These are phyloP conservation scores for Yamadazyma dendronema DNA, from an alignment of 1,139 yeast genomes.

Conservation along the genomic window DNA sequence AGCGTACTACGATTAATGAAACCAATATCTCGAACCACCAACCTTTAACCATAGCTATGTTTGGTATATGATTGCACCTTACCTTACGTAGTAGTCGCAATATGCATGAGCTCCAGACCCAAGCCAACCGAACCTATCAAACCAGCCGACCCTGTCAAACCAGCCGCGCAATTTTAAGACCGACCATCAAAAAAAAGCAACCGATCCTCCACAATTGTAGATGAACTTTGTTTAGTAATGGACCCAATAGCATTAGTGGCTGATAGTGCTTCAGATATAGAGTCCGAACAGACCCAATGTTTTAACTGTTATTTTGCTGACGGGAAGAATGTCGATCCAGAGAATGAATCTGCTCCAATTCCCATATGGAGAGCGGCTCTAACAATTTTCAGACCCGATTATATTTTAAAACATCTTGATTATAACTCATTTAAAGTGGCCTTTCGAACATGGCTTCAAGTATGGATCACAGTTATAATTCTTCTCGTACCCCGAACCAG, in stretches of 20 bases:
- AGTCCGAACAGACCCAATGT: neutral
- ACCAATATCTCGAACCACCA: no score
- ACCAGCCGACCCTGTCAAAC: no score
- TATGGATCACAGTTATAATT: slow-evolving; percentile 27
- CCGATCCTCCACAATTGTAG: neutral
- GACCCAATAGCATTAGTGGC: slow-evolving; percentile 6
- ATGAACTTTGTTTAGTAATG: neutral
- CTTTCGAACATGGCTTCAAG: slow-evolving; percentile 28
- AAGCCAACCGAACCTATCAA: neutral
- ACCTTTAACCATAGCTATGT: no score
- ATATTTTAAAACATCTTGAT: slow-evolving; percentile 26
- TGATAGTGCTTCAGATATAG: neutral
- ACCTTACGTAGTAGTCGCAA: no score
- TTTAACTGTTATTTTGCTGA: neutral
- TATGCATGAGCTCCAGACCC: no score
- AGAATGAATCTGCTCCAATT: neutral
- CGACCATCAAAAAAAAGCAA: neutral
- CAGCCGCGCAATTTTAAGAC: neutral
- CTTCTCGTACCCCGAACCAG: slow-evolving; percentile 24
- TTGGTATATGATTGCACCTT: no score
- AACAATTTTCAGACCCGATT: slow-evolving; percentile 21
- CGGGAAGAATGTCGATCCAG: neutral
- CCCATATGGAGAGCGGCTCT: slow-evolving; percentile 1
- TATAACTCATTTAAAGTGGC: slow-evolving; percentile 25
- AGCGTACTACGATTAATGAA: no score